Base-by-base conservation (phyloP, 352 stramenopile species). In the Phytophthora hybrid region DNA sequence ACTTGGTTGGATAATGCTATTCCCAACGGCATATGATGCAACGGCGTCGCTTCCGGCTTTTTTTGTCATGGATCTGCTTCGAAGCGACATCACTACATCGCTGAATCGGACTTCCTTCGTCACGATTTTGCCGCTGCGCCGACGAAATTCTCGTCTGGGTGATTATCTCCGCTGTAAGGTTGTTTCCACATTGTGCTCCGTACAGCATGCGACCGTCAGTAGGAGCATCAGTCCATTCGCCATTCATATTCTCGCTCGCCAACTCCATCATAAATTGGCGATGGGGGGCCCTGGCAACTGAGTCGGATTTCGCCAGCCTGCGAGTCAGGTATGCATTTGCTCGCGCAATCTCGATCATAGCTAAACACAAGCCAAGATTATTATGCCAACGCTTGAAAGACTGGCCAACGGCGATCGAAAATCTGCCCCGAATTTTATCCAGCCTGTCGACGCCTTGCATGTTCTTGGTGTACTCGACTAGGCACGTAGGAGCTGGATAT, bases 381-480 rank as follows among this genome's bases (percentile, higher is more conserved):
- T 26, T 2, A 26, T 26, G 23, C 23, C 23, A 26, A 26, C 23
- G 23, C 23, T 26, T 19, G 3, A 60, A 72, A 0, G 61, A 78
- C 23, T 82, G 71, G 5, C 69, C 72, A 32, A 76, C 68, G 0
- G 72, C 66, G 32, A 80, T 29, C 21, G 72, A 80, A 31, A 77
- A 78, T 10, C 57, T 46, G 8, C 52, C 53, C n/a, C 67, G 32
- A 19, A 83, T 61, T 41, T 83, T 67, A 39, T 81, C 73, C 13
- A 63, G 39, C 5, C 77, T 4, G 37, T 26, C 1, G 23, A 26
- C 23, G 23, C 23, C 23, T 26, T 26, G 23, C 23, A 26, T 26
- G 23, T 26, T 26, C 23, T 26, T 81, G 32, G 77, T 83, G 53
- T 83, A 83, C 21, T 71, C 13, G 18, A 59, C 62, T 31, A 77